Conservation (phyloP, 441 rosid genomes). For the Euphorbia neoarborescens region DNA sequence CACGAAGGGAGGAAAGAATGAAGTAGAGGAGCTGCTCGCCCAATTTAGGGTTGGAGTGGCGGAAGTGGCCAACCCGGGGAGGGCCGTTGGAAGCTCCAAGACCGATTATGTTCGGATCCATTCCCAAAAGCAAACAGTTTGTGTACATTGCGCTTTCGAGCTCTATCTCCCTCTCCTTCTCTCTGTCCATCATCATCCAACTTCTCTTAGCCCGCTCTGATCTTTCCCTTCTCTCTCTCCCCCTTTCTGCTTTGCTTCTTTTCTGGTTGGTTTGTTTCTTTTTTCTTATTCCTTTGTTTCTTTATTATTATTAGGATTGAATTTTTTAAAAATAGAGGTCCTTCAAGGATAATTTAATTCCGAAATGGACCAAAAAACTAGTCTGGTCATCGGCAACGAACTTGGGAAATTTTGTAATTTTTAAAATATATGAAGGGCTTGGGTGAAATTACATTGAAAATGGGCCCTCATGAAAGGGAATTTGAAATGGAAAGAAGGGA, state of each 20-base stretch:
- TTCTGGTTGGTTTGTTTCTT: slow-evolving; percentile 25
- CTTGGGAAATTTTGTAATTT: background rate
- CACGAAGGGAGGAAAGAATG: slow-evolving; percentile 96
- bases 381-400: no score
- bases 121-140: slow-evolving; percentile 81
- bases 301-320: slow-evolving; percentile 12
- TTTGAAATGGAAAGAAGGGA: slow-evolving; percentile 17
- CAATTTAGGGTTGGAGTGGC: slow-evolving; percentile 99
- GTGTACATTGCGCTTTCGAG: slow-evolving; percentile 99
- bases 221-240: background rate
- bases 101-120: slow-evolving; percentile 91
- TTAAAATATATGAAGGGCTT: slow-evolving; percentile 2
- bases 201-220: background rate
- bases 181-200: slow-evolving; percentile 96
- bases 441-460: slow-evolving; percentile 8
- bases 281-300: slow-evolving; percentile 14
- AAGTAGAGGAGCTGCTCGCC: slow-evolving; percentile 99
- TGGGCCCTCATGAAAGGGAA: slow-evolving; percentile 30
- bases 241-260: slow-evolving; percentile 12
- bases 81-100: slow-evolving; percentile 68
- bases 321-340: slow-evolving; percentile 26
- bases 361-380: background rate
- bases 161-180: slow-evolving; percentile 98
- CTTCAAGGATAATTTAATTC: slow-evolving; percentile 16
- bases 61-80: slow-evolving; percentile 89